Base-by-base conservation (phyloP, 345 rosid species). In the Acer yangbiense region DNA sequence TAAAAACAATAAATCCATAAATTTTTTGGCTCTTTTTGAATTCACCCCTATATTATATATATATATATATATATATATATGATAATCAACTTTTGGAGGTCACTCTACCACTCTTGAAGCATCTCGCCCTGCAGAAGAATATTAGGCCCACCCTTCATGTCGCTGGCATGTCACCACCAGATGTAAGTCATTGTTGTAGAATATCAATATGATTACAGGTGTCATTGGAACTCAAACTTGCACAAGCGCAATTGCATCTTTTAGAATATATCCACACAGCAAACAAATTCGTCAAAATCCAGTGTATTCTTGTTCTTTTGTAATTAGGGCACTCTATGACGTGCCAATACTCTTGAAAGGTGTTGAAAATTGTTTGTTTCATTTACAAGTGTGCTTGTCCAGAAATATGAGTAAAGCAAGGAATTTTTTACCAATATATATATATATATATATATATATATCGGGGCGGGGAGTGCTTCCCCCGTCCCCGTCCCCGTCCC, bases 51-150 rank as follows among this genome's bases (percentile, higher is more conserved):
- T n/a, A n/a, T n/a, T n/a, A n/a, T n/a, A n/a, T n/a, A n/a, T n/a
- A n/a, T n/a, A n/a, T n/a, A n/a, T n/a, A n/a, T n/a, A n/a, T n/a
- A n/a, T n/a, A n/a, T n/a, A n/a, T n/a, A n/a, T n/a, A n/a, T n/a
- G n/a, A n/a, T n/a, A n/a, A n/a, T n/a, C n/a, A n/a, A n/a, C 99
- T 97, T 86, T 83, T 94, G 87, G 92, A 90, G 35, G 98, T 91
- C 68, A 83, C 94, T 69, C 94, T 97, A 21, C 99, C 98, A 20
- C 97, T 97, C 61, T 88, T 97, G 32, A 94, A 89, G 86, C 87
- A 93, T 58, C 94, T 97, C 23, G 88, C 97, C 43, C 82, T 76
- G 82, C 93, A 94, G 86, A 87, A 85, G 23, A 98, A 97, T 6
- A 94, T 97, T 35, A 85, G 98, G 78, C 85, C 94, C 0, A 81